Base-by-base conservation (phyloP, 768 basidiomycete species). In the Kwoniella botswanensis region DNA sequence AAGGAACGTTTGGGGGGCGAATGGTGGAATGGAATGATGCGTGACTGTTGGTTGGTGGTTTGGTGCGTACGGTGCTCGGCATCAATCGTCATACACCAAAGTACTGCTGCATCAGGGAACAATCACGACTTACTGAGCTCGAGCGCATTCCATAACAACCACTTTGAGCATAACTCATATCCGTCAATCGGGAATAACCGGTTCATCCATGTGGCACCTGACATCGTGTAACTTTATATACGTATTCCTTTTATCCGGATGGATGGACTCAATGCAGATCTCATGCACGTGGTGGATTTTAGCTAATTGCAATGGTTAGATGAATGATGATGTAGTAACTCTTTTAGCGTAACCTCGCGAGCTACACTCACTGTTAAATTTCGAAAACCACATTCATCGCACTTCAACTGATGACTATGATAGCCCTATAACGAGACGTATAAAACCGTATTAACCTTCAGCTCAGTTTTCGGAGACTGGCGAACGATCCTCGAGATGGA, bases 121-220 rank as follows among this genome's bases (percentile, higher is more conserved):
- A 50, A 50, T 50, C 46, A 15, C 46, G 46, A 50, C 26, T 26
- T 26, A 26, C 44, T 35, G n/a, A 22, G 42, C 59, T 58, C 57
- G 24, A 58, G 57, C 57, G 57, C 29, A 58, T 58, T 58, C 57
- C 57, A 58, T 55, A 11, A 17, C 11, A 2, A 55, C 18, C 17
- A 22, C n/a, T 13, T 22, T n/a, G 26, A 58, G 13, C 59, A 42
- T 18, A 29, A 9, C 18, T n/a, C 42, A n/a, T 24, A 58, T 44
- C 59, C 59, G 59, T 26, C 22, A n/a, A n/a, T 61, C 59, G 59
- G 59, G 42, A 61, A 42, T 61, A 61, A 61, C 59, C 59, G 59
- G 59, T 26, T 42, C n/a, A n/a, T 44, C 35, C 17, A 26, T 58
- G 57, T 58, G 57, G 57, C 57, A 58, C 24, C 13, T 35, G 17